Conservation (phyloP, 306 rosid genomes). For the Vicia sativa region DNA sequence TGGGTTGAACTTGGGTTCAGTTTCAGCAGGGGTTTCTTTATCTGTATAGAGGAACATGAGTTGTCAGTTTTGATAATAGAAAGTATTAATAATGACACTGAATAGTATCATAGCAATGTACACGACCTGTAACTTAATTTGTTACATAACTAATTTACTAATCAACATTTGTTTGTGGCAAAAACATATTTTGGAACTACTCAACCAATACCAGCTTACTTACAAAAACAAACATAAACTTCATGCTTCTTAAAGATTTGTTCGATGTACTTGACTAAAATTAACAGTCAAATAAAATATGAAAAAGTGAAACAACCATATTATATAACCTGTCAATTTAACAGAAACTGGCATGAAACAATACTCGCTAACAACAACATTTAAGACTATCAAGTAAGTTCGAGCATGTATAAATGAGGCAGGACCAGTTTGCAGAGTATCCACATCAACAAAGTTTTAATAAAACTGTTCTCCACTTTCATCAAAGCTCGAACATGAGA, state of each 20-base stretch:
- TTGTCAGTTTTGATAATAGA: slow-evolving; percentile 34
- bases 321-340: background rate
- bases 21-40: slow-evolving; percentile 64
- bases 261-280: background rate
- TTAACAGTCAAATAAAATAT: slow-evolving; percentile 1
- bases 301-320: background rate
- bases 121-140: slow-evolving; percentile 19
- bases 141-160: background rate
- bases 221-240: slow-evolving; percentile 8
- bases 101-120: too few relatives aligned
- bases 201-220: background rate
- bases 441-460: background rate
- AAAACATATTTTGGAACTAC: too few relatives aligned
- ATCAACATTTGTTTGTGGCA: background rate
- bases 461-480: background rate
- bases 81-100: background rate
- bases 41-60: slow-evolving; percentile 46
- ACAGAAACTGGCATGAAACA: slow-evolving; percentile 1
- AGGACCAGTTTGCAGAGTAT: slow-evolving; percentile 18
- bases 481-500: slow-evolving; percentile 1
- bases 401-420: background rate
- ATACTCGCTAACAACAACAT: slow-evolving; percentile 20
- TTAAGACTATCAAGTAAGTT: slow-evolving; percentile 16
- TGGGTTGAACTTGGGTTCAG: slow-evolving; percentile 84
- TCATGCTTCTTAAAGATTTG: slow-evolving; percentile 13